Base-by-base conservation (phyloP, 345 rosid species). In the Leavenworthia alabamica region DNA sequence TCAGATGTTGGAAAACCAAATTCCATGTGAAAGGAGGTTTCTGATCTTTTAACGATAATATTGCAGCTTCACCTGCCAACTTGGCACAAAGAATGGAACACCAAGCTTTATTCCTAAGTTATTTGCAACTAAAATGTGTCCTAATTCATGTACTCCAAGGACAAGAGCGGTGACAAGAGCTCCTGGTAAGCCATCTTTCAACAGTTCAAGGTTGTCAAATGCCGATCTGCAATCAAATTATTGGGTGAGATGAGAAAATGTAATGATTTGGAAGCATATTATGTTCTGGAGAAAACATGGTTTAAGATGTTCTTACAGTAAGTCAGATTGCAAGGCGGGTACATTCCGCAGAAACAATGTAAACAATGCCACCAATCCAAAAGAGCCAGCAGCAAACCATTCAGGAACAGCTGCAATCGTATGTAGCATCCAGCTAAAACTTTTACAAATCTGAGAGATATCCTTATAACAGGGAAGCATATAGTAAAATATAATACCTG, bases 311-410 rank as follows among this genome's bases (percentile, higher is more conserved):
- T 50, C 88, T 75, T 82, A 89, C 98, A 82, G 51, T 78, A 92
- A 66, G 82, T 86, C 79, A 58, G 95, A 76, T 64, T 92, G 98
- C 75, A 86, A 52, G 37, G 84, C 84, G 23, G 97, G 98, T 4
- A 92, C 98, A 63, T 89, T 92, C 33, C 91, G 86, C 46, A 92
- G 86, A 77, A 89, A 94, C 74, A 86, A 68, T 8, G 98, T 82
- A 43, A 85, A 86, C 69, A 86, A 53, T 9, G 98, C 80, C 68
- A 85, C 86, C 68, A 86, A 58, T 75, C 93, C 98, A 77, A 92
- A 92, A 40, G 97, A 79, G 15, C 86, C 93, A 50, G 98, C 95
- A 56, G 97, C 98, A 76, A 92, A 82, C 96, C 98, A 92, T 75
- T 89, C 94, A 8, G 98, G 98, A 22, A 89, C 91, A 24, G 89